These are phyloP conservation scores for Schizosaccharomyces octosporus DNA, from an alignment of 805 yeast genomes.

Conservation along the genomic window DNA sequence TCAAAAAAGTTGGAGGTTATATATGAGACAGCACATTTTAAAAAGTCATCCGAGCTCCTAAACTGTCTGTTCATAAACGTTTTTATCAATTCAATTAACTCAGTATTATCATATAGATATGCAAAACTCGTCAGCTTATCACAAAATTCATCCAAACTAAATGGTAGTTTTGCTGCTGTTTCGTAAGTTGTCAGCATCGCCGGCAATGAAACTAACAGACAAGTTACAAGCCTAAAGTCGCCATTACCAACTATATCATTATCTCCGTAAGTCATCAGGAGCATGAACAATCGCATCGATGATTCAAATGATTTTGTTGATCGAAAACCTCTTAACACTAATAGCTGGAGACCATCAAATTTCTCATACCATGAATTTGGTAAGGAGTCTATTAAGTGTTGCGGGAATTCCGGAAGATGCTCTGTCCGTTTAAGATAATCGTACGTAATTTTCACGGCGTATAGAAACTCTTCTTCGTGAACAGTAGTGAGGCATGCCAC, in stretches of 20 bases:
- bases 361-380: constrained; percentile 92
- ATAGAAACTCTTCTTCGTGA: constrained; percentile 82
- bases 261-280: constrained; percentile 37
- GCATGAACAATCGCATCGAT: constrained; percentile 47
- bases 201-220: not conserved
- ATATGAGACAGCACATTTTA: constrained; percentile 52
- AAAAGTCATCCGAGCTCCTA: constrained; percentile 72
- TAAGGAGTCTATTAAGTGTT: constrained; percentile 59
- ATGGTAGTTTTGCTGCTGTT: not conserved
- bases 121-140: not conserved
- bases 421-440: constrained; percentile 67
- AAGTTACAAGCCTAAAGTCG: constrained; percentile 36
- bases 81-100: constrained; percentile 11
- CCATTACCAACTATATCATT: constrained; percentile 59
- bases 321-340: constrained; percentile 59
- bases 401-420: constrained; percentile 62
- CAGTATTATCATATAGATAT: not conserved
- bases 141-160: not conserved
- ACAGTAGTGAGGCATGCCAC: constrained; percentile 76
- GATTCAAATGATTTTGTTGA: constrained; percentile 62
- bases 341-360: constrained; percentile 66
- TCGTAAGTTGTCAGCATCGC: not conserved
- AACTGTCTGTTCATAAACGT: constrained; percentile 60
- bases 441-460: constrained; percentile 39
- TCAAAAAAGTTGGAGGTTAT: constrained; percentile 51